Base-by-base conservation (phyloP, 257 asterid species). In the Osmanthus fragrans region DNA sequence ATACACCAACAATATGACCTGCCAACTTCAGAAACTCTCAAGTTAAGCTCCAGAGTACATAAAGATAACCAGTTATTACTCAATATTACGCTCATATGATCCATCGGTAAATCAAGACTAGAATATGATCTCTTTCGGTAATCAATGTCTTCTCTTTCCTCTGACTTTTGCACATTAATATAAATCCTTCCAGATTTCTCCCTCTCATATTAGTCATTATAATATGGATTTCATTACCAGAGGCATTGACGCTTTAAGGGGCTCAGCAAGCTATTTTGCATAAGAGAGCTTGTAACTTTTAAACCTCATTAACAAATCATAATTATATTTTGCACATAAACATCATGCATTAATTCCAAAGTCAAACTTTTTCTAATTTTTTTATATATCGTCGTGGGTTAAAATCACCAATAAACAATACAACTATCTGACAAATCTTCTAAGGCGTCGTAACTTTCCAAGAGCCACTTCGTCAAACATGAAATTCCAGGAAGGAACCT, bases 71-170 rank as follows among this genome's bases (percentile, higher is more conserved):
- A 10, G 30, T 25, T 21, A 32, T 32, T 80, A 19, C 45, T 21
- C 66, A 11, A 33, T 19, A 42, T 67, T 15, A 16, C 33, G 70
- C 47, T 64, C 74, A 72, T 80, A 76, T 36, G 74, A 71, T 6
- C 70, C 45, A 71, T 56, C 39, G 18, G 34, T 60, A 25, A 60
- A 60, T 72, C 64, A 42, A 30, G 10, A n/a, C 51, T 27, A 51
- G 32, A 80, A 9, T 30, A n/a, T 30, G 73, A 66, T 40, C n/a
- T 76, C 63, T 64, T 18, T 76, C 49, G 10, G 25, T 47, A 63
- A 71, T 75, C 51, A 70, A 27, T 54, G 78, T 75, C 70, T 67
- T 63, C 81, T 70, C 71, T 42, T 32, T 72, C 77, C 29, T 63
- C 74, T 51, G 76, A 80, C 73, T 36, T 32, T 12, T 32, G 21